These are phyloP conservation scores for Thelonectria olida DNA, from an alignment of 2,329 filamentous ascomycete species.

Conservation along the genomic window DNA sequence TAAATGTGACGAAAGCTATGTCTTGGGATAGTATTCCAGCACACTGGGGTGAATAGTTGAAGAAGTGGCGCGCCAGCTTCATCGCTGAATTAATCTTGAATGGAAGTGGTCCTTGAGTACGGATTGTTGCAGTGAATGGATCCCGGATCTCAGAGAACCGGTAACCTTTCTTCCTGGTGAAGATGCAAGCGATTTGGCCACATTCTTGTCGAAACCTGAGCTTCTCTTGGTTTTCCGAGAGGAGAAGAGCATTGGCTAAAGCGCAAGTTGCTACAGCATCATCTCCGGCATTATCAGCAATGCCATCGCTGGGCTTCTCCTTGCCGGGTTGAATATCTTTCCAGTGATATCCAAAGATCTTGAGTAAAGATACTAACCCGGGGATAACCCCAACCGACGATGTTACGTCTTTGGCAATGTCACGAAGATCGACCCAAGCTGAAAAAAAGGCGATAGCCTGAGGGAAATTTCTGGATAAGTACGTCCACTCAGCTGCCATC, in stretches of 20 bases:
- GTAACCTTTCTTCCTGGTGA: conserved; percentile 4
- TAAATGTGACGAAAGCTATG: conserved; percentile 9
- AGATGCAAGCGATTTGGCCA: not conserved
- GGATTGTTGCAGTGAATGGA: conserved; percentile 12
- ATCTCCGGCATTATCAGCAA: conserved; percentile 29
- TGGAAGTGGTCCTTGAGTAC: conserved; percentile 3
- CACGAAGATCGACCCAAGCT: conserved; percentile 22
- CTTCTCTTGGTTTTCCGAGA: not conserved
- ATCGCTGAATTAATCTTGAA: not conserved
- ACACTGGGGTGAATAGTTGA: not conserved
- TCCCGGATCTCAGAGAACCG: not conserved
- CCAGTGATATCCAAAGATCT: not conserved
- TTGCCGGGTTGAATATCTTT: not conserved
- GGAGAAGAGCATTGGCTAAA: conserved; percentile 12
- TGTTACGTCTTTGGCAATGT: conserved; percentile 24
- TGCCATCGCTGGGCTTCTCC: not conserved
- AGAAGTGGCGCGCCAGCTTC: conserved; percentile 18
- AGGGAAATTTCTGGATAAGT: conserved; percentile 13
- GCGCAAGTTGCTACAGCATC: conserved; percentile 25
- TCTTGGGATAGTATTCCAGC: not conserved
- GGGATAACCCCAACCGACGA: not conserved
- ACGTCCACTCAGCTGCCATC: conserved; percentile 28
- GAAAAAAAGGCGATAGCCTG: conserved; percentile 19
- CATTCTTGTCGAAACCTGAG: conserved; percentile 21
- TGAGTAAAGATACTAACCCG: not conserved